Evolutionary conservation across 306 rosid species (phyloP).

Genomic region (Gillenia trifoliata): DNA sequence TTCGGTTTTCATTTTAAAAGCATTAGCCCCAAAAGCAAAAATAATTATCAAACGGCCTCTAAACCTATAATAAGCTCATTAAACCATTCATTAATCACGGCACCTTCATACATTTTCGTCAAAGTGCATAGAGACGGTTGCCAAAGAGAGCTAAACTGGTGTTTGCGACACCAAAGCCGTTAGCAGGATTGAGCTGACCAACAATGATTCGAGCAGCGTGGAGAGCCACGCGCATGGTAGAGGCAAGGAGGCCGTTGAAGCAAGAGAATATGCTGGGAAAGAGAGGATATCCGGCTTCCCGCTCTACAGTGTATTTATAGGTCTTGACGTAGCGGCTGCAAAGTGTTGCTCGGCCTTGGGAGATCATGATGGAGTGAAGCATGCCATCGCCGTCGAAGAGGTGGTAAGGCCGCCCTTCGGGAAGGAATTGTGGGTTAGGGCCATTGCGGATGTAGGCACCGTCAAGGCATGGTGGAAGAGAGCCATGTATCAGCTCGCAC

Average conservation of each 20-base stretch:
- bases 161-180: conserved; percentile 85
- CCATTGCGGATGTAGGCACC: conserved; percentile 90
- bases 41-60: too few species aligned
- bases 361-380: conserved; percentile 68
- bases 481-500: conserved; percentile 46
- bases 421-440: conserved; percentile 88
- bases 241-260: conserved; percentile 56
- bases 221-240: conserved; percentile 66
- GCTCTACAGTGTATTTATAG: conserved; percentile 54
- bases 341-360: conserved; percentile 54
- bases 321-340: conserved; percentile 84
- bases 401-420: conserved; percentile 80
- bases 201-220: conserved; percentile 44
- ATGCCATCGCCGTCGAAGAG: conserved; percentile 95
- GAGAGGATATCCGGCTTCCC: conserved; percentile 55
- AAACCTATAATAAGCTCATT: too few species aligned
- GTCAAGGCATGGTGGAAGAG: conserved; percentile 52
- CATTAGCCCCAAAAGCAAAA: too few species aligned
- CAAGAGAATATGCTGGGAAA: conserved; percentile 75
- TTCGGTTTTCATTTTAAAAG: too few species aligned
- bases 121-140: conserved; percentile 56
- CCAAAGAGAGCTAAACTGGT: conserved; percentile 69
- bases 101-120: too few species aligned
- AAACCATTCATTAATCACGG: too few species aligned
- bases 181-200: conserved; percentile 39